Base-by-base conservation (phyloP, 1,284 basidiomycete species). In the Rhizoctonia solani region DNA sequence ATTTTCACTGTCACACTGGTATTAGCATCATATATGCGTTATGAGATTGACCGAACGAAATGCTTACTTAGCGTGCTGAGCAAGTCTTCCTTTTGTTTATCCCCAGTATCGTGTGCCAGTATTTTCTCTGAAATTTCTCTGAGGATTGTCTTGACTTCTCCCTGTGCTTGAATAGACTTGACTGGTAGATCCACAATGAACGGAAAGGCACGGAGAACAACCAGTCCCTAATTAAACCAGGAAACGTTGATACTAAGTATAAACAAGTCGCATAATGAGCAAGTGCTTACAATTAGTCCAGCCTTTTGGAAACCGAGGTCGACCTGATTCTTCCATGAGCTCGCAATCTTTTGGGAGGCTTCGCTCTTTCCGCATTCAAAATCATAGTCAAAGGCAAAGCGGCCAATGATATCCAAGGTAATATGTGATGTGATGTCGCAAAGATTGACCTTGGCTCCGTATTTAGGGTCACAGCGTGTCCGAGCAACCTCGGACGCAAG, bases 341-440 rank as follows among this genome's bases (percentile, higher is more conserved):
- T 56, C 39, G 56, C 52, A 54, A 79, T 78, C 4, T 69, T 71
- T n/a, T 72, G 72, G 0, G 76, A 75, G 34, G 77, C 77, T 16
- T 55, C 56, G 37, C 67, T 68, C 49, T 71, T 63, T 27, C 74
- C 75, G 21, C 68, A 72, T 54, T 69, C 71, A 66, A 79, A 78
- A 50, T 77, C 74, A 68, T 76, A 74, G 19, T 74, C 76, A 53
- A 79, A 78, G 0, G 72, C 77, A 29, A 72, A 69, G 25, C 72
- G 72, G 23, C 74, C 74, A 25, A 74, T 74, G 49, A 74, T 67
- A 49, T 74, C 70, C 19, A 68, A 73, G 68, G 73, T 75, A 19
- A 68, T 69, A 34, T 59, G 69, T 9, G 54, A 63, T 8, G 61
- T 72, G 71, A 70, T 74, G 13, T 72, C 70, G 63, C 65, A 54